Evolutionary conservation across 345 rosid genomes (phyloP).

Genomic region (Citrus glauca): DNA sequence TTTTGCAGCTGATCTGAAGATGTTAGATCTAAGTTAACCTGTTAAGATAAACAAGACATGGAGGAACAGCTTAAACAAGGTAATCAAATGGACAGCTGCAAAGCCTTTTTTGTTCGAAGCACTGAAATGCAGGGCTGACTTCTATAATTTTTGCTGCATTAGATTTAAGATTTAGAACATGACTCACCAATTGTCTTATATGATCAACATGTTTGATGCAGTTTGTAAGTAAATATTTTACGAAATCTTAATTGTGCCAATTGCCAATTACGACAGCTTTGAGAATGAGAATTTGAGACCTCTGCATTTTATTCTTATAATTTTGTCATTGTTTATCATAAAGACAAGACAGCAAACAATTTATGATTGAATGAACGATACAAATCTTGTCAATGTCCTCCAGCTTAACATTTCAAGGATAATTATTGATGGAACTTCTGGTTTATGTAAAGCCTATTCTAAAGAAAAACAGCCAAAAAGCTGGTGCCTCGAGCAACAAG

Average conservation of each 20-base stretch:
- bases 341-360: background rate
- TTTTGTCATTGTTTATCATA: no score
- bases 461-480: slow-evolving; percentile 7
- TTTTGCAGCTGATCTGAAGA: slow-evolving; percentile 2
- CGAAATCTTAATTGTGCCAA: background rate
- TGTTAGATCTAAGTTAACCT: background rate
- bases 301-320: no score
- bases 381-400: background rate
- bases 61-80: background rate
- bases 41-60: background rate
- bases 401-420: background rate
- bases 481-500: slow-evolving; percentile 26
- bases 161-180: no score
- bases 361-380: background rate
- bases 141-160: background rate
- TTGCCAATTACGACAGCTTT: background rate
- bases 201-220: background rate
- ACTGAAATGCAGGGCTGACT: background rate
- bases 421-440: slow-evolving; percentile 18
- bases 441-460: slow-evolving; percentile 18
- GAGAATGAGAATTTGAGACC: background rate
- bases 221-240: no score
- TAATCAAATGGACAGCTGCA: background rate
- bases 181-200: background rate
- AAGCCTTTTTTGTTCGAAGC: background rate